Evolutionary conservation across 352 stramenopile genomes (phyloP).

Genomic region (Phytophthora sansomeana): DNA sequence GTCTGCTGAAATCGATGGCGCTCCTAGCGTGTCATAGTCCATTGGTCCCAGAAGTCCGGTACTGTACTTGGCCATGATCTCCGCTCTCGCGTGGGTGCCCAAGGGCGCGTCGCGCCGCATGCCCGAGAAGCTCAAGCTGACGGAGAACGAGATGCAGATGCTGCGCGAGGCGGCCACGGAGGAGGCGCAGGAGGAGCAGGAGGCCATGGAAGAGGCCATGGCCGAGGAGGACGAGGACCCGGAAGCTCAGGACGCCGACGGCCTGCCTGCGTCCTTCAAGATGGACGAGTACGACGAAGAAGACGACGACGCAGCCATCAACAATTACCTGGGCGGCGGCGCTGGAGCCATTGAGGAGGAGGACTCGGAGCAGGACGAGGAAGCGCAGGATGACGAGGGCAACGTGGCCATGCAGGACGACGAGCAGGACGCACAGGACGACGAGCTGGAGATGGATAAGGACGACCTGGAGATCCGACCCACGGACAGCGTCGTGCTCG

Average conservation of each 20-base stretch:
- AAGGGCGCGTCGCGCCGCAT: conserved; percentile 60
- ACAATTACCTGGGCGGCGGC: conserved; percentile 70
- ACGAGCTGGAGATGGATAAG: conserved; percentile 80
- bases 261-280: conserved; percentile 75
- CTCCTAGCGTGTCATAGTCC: conserved; percentile 18
- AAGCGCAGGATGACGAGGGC: conserved; percentile 39
- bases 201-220: conserved; percentile 61
- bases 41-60: conserved; percentile 15
- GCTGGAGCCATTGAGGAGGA: conserved; percentile 49
- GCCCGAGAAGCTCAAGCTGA: conserved; percentile 88
- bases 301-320: conserved; percentile 83
- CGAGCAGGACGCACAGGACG: conserved; percentile 66
- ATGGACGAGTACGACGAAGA: conserved; percentile 92
- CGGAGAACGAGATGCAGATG: conserved; percentile 83
- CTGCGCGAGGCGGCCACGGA: conserved; percentile 81
- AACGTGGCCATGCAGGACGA: conserved; percentile 65
- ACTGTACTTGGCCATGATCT: conserved; percentile 36
- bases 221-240: conserved; percentile 51
- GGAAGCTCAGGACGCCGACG: conserved; percentile 42
- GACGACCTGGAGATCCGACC: conserved; percentile 95
- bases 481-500: conserved; percentile 95
- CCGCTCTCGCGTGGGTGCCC: conserved; percentile 41
- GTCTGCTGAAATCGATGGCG: conserved; percentile 25
- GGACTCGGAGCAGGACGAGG: conserved; percentile 48
- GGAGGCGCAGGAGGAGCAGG: conserved; percentile 72